Percentiles rank a stretch among this genome's conserved stretches.
Evolutionary conservation across 257 asterid genomes (phyloP).

Genomic region (Eustoma russellianum): DNA sequence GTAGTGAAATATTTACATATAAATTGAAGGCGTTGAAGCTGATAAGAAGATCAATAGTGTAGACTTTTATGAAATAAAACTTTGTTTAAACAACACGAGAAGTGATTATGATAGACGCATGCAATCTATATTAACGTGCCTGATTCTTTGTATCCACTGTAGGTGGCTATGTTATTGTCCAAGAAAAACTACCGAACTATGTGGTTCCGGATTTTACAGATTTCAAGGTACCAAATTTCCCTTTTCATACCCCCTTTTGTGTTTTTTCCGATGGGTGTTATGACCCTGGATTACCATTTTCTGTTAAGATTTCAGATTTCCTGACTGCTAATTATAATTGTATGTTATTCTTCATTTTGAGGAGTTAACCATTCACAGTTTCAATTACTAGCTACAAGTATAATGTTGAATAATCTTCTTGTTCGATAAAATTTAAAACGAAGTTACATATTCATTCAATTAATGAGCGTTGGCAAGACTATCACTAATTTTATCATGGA

Average conservation of each 20-base stretch:
- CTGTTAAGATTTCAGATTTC: not conserved
- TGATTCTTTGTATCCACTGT: slow-evolving; percentile 5
- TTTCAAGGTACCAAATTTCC: slow-evolving; percentile 50
- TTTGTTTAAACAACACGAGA: not conserved
- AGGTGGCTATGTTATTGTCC: slow-evolving; percentile 75
- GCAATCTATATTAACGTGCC: not conserved
- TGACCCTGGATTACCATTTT: not conserved
- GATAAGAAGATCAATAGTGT: too few relatives aligned
- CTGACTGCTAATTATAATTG: not conserved
- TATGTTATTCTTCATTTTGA: not conserved
- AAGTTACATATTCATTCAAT: too few relatives aligned
- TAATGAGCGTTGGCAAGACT: too few relatives aligned
- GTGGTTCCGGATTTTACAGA: slow-evolving; percentile 73
- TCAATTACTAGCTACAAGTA: not conserved
- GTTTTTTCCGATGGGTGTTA: not conserved
- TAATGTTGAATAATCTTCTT: too few relatives aligned
- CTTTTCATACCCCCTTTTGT: too few relatives aligned
- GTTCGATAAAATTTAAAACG: too few relatives aligned
- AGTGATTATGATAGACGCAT: not conserved
- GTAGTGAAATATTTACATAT: too few relatives aligned
- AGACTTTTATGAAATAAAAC: too few relatives aligned
- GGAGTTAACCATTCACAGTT: not conserved
- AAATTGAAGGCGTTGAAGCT: too few relatives aligned
- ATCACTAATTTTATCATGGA: too few relatives aligned
- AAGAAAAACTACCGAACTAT: slow-evolving; percentile 72